Conservation (phyloP, 192 early-diverging fungal species). For the Coemansia sp. region DNA sequence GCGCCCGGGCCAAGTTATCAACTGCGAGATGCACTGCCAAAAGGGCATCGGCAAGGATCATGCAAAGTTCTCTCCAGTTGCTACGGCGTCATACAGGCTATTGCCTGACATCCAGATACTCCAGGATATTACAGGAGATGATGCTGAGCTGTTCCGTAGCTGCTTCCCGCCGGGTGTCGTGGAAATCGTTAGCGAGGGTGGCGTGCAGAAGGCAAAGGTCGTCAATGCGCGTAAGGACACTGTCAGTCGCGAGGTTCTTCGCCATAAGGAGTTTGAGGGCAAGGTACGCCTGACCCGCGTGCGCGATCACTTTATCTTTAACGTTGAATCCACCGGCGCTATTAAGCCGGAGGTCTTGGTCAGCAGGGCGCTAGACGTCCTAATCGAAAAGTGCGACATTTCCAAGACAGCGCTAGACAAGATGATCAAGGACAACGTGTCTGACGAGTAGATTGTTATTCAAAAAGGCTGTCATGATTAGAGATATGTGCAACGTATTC, state of each 20-base stretch:
- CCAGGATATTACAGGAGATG: constrained; percentile 78
- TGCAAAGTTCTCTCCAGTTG: constrained; percentile 96
- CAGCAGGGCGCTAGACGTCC: constrained; percentile 70
- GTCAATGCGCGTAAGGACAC: constrained; percentile 94
- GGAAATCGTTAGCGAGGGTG: constrained; percentile 67
- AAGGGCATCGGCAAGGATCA: constrained; percentile 96
- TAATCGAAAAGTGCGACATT: constrained; percentile 76
- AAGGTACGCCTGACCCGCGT: constrained; percentile 86
- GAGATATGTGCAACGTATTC: neutral
- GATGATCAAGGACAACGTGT: constrained; percentile 12
- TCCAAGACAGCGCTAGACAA: constrained; percentile 61
- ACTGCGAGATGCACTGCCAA: constrained; percentile 79
- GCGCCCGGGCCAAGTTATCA: constrained; percentile 84
- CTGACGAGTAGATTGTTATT: constrained; percentile 18
- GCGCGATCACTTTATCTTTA: constrained; percentile 97
- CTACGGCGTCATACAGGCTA: constrained; percentile 91
- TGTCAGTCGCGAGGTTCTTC: constrained; percentile 87
- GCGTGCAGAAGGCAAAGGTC: constrained; percentile 72
- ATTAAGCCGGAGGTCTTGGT: constrained; percentile 77
- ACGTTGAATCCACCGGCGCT: constrained; percentile 86
- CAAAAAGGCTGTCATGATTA: neutral
- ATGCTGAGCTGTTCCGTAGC: constrained; percentile 73
- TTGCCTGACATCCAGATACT: constrained; percentile 88
- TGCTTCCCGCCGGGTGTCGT: constrained; percentile 90
- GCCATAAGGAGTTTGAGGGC: constrained; percentile 88